Base-by-base conservation (phyloP, 2,329 filamentous ascomycete species). In the Colletotrichum echinochloae region DNA sequence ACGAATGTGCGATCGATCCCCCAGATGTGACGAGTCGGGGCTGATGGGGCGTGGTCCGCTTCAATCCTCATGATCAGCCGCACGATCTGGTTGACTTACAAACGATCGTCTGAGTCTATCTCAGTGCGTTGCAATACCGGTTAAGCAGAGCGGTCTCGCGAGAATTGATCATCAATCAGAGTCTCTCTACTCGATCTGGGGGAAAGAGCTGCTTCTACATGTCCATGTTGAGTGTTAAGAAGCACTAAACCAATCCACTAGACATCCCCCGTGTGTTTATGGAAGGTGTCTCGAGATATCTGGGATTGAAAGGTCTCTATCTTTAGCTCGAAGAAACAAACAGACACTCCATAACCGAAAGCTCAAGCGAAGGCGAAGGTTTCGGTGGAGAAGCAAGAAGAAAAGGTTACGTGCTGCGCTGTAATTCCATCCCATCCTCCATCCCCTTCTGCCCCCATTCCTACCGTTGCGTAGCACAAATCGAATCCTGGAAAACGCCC, bases 221-320 rank as follows among this genome's bases (percentile, higher is more conserved):
- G 48, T 23, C 44, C n/a, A 11, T 20, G n/a, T 44, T n/a, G 11
- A 9, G 3, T 41, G 18, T 28, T 37, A 14, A 65, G 26, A 51
- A 60, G 54, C 33, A 60, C 46, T 41, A 52, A 35, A 28, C n/a
- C 41, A 28, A 39, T 28, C 5, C 46, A 30, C n/a, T 20, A 23
- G 48, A 35, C n/a, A 14, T 30, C 37, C 20, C 41, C 20, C 41
- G 48, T 37, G 49, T 23, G 23, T 26, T 26, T 41, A 35, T 30
- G 37, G 46, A 39, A 62, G 57, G 41, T 61, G 41, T 67, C 67
- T 56, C 55, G 55, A 67, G 57, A 23, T 61, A 61, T 39, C 33
- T 49, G 35, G 6, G 26, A 51, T 48, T 16, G 18, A 20, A 18
- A 56, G 28, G 28, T 23, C 18, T 23, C 18, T 23, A 33, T 55